phyloP scores from a whole-genome alignment of 1,284 basidiomycete species.

The Waitea zeae region DNA sequence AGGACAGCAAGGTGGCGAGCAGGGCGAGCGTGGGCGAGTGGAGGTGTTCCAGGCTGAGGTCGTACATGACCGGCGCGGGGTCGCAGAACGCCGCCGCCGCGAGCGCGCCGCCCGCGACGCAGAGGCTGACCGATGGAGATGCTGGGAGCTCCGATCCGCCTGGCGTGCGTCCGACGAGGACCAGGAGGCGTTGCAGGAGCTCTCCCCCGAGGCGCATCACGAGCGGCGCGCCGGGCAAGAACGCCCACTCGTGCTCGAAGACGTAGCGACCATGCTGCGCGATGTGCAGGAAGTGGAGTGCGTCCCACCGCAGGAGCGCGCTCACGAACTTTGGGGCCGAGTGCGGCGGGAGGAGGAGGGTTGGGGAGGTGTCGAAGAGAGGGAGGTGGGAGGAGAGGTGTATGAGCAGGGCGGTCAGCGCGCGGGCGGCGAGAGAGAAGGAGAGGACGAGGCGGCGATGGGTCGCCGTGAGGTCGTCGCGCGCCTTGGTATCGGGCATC shows the following conservation, averaged over 20 bases:
- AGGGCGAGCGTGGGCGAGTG: slow-evolving; percentile 37
- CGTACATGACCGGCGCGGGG: too few relatives aligned
- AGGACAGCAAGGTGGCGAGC: slow-evolving; percentile 47
- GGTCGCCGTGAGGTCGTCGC: too few relatives aligned
- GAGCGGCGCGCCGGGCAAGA: slow-evolving; percentile 55
- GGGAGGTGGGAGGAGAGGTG: slow-evolving; percentile 16
- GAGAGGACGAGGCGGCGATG: too few relatives aligned
- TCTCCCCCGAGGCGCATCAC: slow-evolving; percentile 26
- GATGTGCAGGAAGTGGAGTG: slow-evolving; percentile 62
- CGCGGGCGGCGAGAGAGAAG: too few relatives aligned
- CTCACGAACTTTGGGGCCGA: slow-evolving; percentile 8
- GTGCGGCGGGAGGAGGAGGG: slow-evolving; percentile 13
- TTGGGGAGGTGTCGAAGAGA: slow-evolving; percentile 28
- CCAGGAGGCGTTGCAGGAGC: slow-evolving; percentile 3
- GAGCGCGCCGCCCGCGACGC: slow-evolving; percentile 21
- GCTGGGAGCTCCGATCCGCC: slow-evolving; percentile 7
- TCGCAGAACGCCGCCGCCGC: too few relatives aligned
- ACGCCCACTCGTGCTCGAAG: slow-evolving; percentile 82
- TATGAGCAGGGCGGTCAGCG: too few relatives aligned
- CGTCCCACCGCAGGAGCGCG: slow-evolving; percentile 73
- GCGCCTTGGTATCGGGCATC: too few relatives aligned
- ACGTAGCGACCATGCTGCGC: slow-evolving; percentile 48
- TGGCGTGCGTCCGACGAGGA: slow-evolving; percentile 6
- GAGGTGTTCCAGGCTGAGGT: slow-evolving; percentile 35
- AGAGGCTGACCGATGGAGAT: slow-evolving; percentile 18